Evolutionary conservation across 495 filamentous ascomycete species (phyloP).

Genomic region (Penicillium lagena): DNA sequence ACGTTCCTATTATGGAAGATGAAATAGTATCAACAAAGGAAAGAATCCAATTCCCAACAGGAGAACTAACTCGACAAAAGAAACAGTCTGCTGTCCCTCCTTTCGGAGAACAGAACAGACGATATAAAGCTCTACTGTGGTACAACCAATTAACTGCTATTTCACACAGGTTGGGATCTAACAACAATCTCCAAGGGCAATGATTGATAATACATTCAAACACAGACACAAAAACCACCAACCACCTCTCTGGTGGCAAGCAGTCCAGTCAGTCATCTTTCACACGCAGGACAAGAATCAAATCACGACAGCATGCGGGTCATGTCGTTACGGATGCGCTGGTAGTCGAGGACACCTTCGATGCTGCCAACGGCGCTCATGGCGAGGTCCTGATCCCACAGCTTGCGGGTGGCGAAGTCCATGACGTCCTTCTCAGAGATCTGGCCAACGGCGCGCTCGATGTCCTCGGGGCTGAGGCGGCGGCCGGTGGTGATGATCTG

Average conservation of each 20-base stretch:
- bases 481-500: slow-evolving; percentile 97
- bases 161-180: slow-evolving; percentile 29
- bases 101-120: slow-evolving; percentile 17
- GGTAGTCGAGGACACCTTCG: slow-evolving; percentile 87
- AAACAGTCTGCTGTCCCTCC: slow-evolving; percentile 11
- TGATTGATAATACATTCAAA: slow-evolving; percentile 34
- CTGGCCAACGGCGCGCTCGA: slow-evolving; percentile 78
- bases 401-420: slow-evolving; percentile 79
- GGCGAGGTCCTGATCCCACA: slow-evolving; percentile 97
- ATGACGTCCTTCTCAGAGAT: slow-evolving; percentile 97
- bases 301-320: slow-evolving; percentile 61
- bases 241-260: background rate
- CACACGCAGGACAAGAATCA: slow-evolving; percentile 8
- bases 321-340: slow-evolving; percentile 84
- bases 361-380: slow-evolving; percentile 87
- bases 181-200: slow-evolving; percentile 23
- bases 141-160: slow-evolving; percentile 30
- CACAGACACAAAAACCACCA: slow-evolving; percentile 9
- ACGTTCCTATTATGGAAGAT: background rate
- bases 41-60: background rate
- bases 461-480: slow-evolving; percentile 83
- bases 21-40: slow-evolving; percentile 13
- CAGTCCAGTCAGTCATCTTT: slow-evolving; percentile 12
- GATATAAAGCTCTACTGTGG: slow-evolving; percentile 27
- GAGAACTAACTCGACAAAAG: background rate